Base-by-base conservation (phyloP, 75 land plant genomes). In the Larix kaempferi region DNA sequence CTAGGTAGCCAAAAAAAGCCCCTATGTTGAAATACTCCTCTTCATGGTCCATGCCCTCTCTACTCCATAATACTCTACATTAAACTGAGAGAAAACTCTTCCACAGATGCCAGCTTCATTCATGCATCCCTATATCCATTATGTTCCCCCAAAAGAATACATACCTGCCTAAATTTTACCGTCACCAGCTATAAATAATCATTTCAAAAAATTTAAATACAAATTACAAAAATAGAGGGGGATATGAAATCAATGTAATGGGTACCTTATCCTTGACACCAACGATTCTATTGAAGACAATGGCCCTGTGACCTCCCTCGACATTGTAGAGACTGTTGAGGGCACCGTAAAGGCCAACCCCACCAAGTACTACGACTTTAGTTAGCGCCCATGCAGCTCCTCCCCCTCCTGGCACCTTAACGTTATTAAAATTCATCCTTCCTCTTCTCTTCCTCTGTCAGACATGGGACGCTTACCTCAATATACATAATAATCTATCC, bases 231-330 rank as follows among this genome's bases (percentile, higher is more conserved):
- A 33, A n/a, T 4, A 71, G 26, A 71, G 25, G 49, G 3, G 5
- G 19, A 73, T 2, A 21, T 65, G 54, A 19, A 66, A 66, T 15
- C 27, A 17, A 21, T 33, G 22, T 6, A 2, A 37, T 54, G 27
- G 8, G 13, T 25, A 94, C 97, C 95, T 94, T 84, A 57, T 94
- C 93, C 75, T 92, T 92, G 67, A 94, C 79, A 41, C 98, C 98
- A 55, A 80, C 86, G 29, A 94, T 59, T 35, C 98, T 87, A 57
- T 94, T 94, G 84, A 94, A 94, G 58, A 94, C 93, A 75, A 94
- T 94, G 41, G 98, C 98, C 35, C 98, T 89, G 76, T 94, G 98
- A 59, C 98, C 98, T 55, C 95, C 98, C 21, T 94, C 98, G 56
- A 94, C 98, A 74, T 92, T 94, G 88, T 94, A 94, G 54, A 94